A percentile compares a stretch with the other conserved stretches of the same genome.
Evolutionary conservation across 441 rosid species (phyloP).

Genomic region (Populus hybrid): DNA sequence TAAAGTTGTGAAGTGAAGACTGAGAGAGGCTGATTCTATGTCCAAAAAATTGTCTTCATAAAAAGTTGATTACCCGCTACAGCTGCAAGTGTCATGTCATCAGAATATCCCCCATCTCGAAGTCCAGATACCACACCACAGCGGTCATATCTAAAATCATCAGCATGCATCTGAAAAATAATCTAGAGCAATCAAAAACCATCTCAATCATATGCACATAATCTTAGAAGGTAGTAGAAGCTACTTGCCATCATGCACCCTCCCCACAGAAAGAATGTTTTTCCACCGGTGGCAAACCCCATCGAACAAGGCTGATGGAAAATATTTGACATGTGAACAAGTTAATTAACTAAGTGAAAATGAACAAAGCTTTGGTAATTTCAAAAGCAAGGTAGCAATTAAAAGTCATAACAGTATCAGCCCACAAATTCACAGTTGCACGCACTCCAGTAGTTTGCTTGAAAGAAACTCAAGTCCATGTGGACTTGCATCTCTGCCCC

Average conservation of each 20-base stretch:
- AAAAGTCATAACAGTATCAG: conserved; percentile 1
- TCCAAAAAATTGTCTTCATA: conserved; percentile 11
- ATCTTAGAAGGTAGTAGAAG: conserved; percentile 18
- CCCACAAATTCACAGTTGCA: conserved; percentile 14
- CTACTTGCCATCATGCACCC: conserved; percentile 97
- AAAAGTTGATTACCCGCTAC: conserved; percentile 62
- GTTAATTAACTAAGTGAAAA: conserved; percentile 6
- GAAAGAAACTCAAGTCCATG: not conserved
- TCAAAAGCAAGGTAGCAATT: conserved; percentile 16
- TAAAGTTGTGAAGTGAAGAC: conserved; percentile 9
- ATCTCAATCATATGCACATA: conserved; percentile 10
- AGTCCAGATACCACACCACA: conserved; percentile 94
- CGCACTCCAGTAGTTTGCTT: not conserved
- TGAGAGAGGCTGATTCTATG: conserved; percentile 13
- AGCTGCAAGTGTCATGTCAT: conserved; percentile 99
- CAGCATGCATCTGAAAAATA: conserved; percentile 92
- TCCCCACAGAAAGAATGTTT: conserved; percentile 98
- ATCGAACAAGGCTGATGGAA: conserved; percentile 96
- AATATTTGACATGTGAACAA: conserved; percentile 11
- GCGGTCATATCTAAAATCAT: conserved; percentile 93
- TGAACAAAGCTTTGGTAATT: conserved; percentile 10
- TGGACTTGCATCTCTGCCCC: not conserved
- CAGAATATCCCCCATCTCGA: conserved; percentile 98
- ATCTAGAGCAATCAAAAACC: conserved; percentile 27
- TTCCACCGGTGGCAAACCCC: conserved; percentile 99